Evolutionary conservation across 345 rosid genomes (phyloP).

Genomic region (Carallia pectinifolia): DNA sequence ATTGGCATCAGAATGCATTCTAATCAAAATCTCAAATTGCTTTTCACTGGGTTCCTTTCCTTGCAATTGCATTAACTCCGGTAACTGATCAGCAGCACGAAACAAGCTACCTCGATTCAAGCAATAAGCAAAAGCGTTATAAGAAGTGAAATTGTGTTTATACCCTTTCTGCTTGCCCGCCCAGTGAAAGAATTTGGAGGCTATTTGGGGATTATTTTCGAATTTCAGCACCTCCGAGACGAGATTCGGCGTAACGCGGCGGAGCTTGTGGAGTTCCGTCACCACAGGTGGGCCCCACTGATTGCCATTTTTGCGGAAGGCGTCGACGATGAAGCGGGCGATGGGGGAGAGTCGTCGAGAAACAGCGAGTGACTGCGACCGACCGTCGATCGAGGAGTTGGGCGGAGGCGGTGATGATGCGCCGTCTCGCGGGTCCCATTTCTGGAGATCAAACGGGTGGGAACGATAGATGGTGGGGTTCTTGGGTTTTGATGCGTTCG

Average conservation of each 20-base stretch:
- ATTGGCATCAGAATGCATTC: constrained; percentile 83
- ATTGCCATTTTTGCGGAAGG: constrained; percentile 55
- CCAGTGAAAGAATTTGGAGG: constrained; percentile 91
- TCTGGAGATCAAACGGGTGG: constrained; percentile 53
- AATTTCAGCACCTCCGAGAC: constrained; percentile 78
- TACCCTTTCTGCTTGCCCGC: constrained; percentile 92
- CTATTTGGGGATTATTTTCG: constrained; percentile 50
- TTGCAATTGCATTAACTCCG: constrained; percentile 82
- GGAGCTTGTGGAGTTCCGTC: constrained; percentile 74
- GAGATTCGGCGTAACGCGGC: constrained; percentile 73
- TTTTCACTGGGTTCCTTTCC: constrained; percentile 78
- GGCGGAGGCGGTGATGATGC: constrained; percentile 24
- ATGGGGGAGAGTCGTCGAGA: constrained; percentile 70
- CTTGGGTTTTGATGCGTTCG: constrained; percentile 2
- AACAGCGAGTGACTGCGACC: constrained; percentile 26
- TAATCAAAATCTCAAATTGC: constrained; percentile 85
- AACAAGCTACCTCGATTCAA: constrained; percentile 54
- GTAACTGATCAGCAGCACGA: constrained; percentile 88
- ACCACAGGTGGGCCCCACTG: constrained; percentile 69
- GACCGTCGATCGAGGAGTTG: constrained; percentile 6
- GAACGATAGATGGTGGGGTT: constrained; percentile 8
- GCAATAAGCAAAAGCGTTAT: constrained; percentile 89
- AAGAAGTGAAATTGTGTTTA: constrained; percentile 64
- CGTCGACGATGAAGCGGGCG: constrained; percentile 75
- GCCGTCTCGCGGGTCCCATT: constrained; percentile 64